Evolutionary conservation across 2,329 filamentous ascomycete species (phyloP).

Genomic region (Claviceps sorghi): DNA sequence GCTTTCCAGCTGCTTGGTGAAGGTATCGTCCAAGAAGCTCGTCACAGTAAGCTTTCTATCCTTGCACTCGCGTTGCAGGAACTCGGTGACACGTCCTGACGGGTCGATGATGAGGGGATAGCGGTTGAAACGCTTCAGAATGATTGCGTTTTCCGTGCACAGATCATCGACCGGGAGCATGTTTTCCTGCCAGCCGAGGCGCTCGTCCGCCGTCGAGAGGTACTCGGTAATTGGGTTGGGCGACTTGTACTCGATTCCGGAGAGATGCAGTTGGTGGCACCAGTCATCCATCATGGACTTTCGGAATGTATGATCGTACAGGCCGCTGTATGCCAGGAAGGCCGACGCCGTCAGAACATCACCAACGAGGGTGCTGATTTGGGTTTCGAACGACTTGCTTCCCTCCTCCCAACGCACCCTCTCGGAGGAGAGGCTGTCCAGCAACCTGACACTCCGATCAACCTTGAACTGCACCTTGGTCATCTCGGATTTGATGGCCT

Average conservation of each 20-base stretch:
- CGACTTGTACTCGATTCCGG: constrained; percentile 84
- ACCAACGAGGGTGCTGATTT: constrained; percentile 90
- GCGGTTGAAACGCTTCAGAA: constrained; percentile 93
- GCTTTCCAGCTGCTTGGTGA: constrained; percentile 95
- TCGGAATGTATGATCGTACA: constrained; percentile 96
- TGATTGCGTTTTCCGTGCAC: constrained; percentile 96
- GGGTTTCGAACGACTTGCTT: constrained; percentile 95
- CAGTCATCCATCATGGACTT: constrained; percentile 97
- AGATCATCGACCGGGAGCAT: constrained; percentile 88
- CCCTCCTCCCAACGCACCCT: constrained; percentile 88
- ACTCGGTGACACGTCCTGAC: constrained; percentile 86
- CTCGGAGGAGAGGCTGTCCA: constrained; percentile 92
- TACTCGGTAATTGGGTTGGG: constrained; percentile 95
- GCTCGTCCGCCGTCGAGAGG: constrained; percentile 88
- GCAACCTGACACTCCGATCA: constrained; percentile 80
- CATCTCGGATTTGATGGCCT: constrained; percentile 97
- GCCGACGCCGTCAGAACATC: constrained; percentile 94
- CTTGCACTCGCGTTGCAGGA: constrained; percentile 87
- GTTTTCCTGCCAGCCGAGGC: constrained; percentile 89
- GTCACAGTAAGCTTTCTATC: constrained; percentile 89
- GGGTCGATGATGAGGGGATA: constrained; percentile 98
- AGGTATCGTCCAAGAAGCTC: constrained; percentile 94
- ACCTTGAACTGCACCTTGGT: constrained; percentile 94
- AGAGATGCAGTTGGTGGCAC: constrained; percentile 81
- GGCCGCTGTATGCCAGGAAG: constrained; percentile 89